Base-by-base conservation (phyloP, 169 alveolate species). In the Neospora caninum region DNA sequence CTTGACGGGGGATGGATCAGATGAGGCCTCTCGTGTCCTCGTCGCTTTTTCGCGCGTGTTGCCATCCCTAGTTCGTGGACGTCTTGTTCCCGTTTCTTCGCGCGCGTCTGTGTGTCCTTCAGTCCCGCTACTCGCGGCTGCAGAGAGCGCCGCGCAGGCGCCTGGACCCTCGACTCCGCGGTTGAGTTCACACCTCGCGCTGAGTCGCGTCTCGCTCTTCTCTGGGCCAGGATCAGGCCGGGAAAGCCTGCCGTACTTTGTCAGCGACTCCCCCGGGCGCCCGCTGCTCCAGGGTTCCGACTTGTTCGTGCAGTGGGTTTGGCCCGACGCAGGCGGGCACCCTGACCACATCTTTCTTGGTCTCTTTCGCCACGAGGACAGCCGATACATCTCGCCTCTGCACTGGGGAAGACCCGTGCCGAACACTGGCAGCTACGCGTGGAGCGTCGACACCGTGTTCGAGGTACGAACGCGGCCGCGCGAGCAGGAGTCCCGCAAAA, bases 391-490 rank as follows among this genome's bases (percentile, higher is more conserved):
- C 78, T 45, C 89, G 58, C 89, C 97, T 16, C 94, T 96, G 0
- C 97, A 96, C 82, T 94, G 97, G 91, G 96, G 95, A 2, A 83
- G 91, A 39, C 73, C 97, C 36, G 64, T 96, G 16, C 97, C 97
- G 25, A 96, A 96, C 88, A 96, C 96, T 38, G 97, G 97, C 18
- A 96, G 96, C 84, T 95, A 93, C 93, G 96, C 97, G n/a, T 96
- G 97, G 97, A 88, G 93, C 43, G 96, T 96, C 2, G 97, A 96
- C 67, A 94, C 95, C 20, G 20, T 34, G 22, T 94, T 94, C 80
- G 27, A 83, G 91, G 95, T 94, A 34, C 1, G 58, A 49, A 49
- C 58, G 58, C 58, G 13, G 58, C 13, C 13, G 4, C 58, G 58
- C n/a, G n/a, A n/a, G n/a, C n/a, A n/a, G n/a, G n/a, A n/a, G n/a